phyloP scores from a whole-genome alignment of 345 rosid genomes.

The Turritis glabra region DNA sequence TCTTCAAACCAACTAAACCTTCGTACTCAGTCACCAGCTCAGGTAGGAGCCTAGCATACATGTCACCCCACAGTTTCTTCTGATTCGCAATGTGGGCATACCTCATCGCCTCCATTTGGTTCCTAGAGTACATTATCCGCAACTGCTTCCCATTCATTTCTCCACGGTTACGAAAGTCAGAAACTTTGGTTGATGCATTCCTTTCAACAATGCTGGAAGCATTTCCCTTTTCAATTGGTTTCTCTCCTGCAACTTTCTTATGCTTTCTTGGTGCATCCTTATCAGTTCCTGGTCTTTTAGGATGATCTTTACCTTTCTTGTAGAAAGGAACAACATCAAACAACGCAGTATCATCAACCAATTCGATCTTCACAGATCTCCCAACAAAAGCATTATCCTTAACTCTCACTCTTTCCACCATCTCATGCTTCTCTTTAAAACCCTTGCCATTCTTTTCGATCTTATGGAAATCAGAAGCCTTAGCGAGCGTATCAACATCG shows the following conservation, averaged over 20 bases:
- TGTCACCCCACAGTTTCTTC: conserved; percentile 59
- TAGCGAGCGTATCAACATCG: conserved; percentile 20
- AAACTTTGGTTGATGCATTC: conserved; percentile 25
- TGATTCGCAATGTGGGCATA: conserved; percentile 58
- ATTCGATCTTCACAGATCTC: conserved; percentile 54
- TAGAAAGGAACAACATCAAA: conserved; percentile 46
- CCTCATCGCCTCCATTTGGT: conserved; percentile 76
- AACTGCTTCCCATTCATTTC: conserved; percentile 24
- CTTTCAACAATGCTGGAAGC: conserved; percentile 31
- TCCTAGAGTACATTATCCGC: conserved; percentile 51
- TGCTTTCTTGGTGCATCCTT: conserved; percentile 38
- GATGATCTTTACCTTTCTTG: conserved; percentile 39
- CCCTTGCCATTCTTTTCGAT: conserved; percentile 25
- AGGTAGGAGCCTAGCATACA: conserved; percentile 55
- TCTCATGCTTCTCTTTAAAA: conserved; percentile 22
- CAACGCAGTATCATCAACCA: conserved; percentile 78
- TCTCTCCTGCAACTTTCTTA: conserved; percentile 44
- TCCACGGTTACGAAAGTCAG: conserved; percentile 27
- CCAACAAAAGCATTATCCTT: conserved; percentile 36
- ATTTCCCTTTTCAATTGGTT: conserved; percentile 48
- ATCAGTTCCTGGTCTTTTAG: conserved; percentile 34
- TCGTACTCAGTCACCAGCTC: conserved; percentile 56
- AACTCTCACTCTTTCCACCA: conserved; percentile 29
- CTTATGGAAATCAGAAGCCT: conserved; percentile 12
- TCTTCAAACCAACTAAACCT: conserved; percentile 47